Conservation (phyloP, 192 early-diverging fungal genomes). For the Backusella macrospora region DNA sequence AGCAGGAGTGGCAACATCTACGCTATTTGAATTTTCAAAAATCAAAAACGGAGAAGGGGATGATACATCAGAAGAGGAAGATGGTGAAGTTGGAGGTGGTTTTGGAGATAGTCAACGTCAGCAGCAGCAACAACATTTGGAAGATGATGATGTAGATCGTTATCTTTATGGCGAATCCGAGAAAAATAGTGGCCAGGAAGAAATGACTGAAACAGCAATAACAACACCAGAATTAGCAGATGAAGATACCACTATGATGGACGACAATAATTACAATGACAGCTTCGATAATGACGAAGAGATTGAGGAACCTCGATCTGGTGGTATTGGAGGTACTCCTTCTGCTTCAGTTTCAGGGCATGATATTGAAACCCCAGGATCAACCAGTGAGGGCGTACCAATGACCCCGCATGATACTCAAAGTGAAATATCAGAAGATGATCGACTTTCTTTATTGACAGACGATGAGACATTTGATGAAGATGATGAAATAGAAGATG, state of each 20-base stretch:
- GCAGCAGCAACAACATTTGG: background rate
- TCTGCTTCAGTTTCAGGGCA: background rate
- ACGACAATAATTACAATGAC: background rate
- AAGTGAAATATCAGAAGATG: background rate
- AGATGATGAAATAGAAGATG: background rate
- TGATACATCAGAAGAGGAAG: background rate
- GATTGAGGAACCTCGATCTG: background rate
- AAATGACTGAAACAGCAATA: background rate
- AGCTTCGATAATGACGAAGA: background rate
- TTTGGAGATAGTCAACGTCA: background rate
- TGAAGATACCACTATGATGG: background rate
- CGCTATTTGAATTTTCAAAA: background rate
- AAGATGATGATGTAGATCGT: constrained; percentile 35
- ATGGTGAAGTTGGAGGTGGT: background rate
- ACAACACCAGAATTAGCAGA: background rate
- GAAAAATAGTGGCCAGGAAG: background rate
- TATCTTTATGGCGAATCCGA: constrained; percentile 33
- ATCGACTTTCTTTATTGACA: background rate
- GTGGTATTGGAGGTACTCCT: background rate
- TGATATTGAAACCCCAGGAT: background rate
- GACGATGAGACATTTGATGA: constrained; percentile 19
- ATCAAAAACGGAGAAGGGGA: background rate
- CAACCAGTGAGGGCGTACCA: background rate
- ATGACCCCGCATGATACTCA: background rate
- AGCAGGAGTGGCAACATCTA: background rate